A percentile compares a stretch with the other conserved stretches of the same genome.
Evolutionary conservation across 139 green algal genomes (phyloP).

Genomic region (Chlorella sp.): DNA sequence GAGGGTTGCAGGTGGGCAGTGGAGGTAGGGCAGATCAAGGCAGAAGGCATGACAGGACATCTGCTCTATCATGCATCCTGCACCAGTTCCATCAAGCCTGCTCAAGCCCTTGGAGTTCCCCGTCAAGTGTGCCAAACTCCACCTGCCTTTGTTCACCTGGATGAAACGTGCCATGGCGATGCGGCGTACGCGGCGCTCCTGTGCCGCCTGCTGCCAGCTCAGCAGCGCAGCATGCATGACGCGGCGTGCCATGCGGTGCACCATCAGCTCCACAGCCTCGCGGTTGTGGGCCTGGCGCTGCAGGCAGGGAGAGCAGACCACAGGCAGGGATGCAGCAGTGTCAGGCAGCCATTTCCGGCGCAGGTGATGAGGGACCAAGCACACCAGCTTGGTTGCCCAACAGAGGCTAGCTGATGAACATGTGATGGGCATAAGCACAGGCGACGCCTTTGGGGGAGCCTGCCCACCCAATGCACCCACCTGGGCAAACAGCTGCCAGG

Average conservation of each 20-base stretch:
- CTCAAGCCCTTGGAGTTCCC: neutral
- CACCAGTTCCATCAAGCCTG: neutral
- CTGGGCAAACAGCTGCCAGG: constrained; percentile 38
- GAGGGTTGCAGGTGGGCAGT: neutral
- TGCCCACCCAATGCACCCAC: neutral
- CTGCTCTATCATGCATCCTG: neutral
- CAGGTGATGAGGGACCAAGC: no score
- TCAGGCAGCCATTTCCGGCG: neutral
- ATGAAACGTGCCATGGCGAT: constrained; percentile 47
- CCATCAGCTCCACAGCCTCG: constrained; percentile 35
- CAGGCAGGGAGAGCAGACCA: neutral
- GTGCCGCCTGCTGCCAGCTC: constrained; percentile 35
- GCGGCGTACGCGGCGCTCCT: constrained; percentile 28
- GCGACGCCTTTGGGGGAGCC: neutral
- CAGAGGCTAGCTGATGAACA: neutral
- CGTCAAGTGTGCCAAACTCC: neutral
- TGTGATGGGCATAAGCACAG: neutral
- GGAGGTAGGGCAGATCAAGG: neutral
- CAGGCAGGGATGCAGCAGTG: neutral
- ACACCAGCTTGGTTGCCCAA: neutral
- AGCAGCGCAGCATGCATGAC: constrained; percentile 22
- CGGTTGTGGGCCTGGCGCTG: constrained; percentile 29
- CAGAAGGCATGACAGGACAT: neutral
- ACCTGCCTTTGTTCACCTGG: neutral
- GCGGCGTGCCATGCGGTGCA: constrained; percentile 32